A percentile compares a stretch with the other conserved stretches of the same genome.
Conservation (phyloP, 2,329 filamentous ascomycete species). For the Aspergillus aculeatinus region DNA sequence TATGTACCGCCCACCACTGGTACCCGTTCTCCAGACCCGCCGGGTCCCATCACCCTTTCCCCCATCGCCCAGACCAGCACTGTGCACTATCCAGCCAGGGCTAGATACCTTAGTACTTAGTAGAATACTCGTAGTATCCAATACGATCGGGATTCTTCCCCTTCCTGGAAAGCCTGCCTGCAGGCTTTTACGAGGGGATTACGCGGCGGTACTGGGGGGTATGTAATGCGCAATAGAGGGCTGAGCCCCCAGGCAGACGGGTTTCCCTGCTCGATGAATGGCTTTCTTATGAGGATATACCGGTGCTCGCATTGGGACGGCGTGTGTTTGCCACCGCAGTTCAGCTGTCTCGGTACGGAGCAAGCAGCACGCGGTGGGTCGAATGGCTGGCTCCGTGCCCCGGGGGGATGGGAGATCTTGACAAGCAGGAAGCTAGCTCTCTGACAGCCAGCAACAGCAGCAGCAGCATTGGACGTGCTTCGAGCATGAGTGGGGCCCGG, state of each 20-base stretch:
- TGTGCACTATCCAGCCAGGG: background rate
- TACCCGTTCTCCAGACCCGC: conserved; percentile 8
- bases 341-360: background rate
- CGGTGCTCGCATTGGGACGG: background rate
- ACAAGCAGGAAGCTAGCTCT: background rate
- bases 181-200: background rate
- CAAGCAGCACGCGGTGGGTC: background rate
- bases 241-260: background rate
- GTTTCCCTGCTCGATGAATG: background rate
- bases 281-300: background rate
- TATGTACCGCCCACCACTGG: background rate
- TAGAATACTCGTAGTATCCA: too few relatives aligned
- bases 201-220: background rate
- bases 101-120: background rate
- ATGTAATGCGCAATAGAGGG: background rate
- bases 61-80: background rate
- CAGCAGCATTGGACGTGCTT: background rate
- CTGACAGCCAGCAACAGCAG: background rate
- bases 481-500: background rate
- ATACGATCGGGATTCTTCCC: background rate
- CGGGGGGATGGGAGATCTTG: background rate
- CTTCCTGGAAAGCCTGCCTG: background rate
- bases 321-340: background rate
- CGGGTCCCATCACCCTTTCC: background rate
- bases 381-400: background rate